Base-by-base conservation (phyloP, 306 rosid genomes). In the Lathyrus aphaca region DNA sequence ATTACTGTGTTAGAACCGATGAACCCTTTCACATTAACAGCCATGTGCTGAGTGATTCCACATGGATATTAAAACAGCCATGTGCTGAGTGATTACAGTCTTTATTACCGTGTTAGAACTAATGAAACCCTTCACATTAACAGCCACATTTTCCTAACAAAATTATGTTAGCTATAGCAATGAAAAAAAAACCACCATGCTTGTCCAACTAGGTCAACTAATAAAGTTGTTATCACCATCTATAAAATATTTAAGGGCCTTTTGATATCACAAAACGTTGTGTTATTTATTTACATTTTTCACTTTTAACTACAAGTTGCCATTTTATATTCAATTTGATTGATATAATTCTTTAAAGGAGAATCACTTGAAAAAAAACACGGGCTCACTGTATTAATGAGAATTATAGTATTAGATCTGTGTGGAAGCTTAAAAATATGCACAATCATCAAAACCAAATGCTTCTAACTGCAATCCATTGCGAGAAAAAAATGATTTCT, bases 41-140 rank as follows among this genome's bases (percentile, higher is more conserved):
- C 48, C 55, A 23, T 8, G 12, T 42, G 63, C 23, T 23, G 17
- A 66, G 16, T 66, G 72, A 50, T 67, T 59, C 7, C 3, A n/a
- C n/a, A n/a, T n/a, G n/a, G n/a, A n/a, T n/a, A n/a, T n/a, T n/a
- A n/a, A n/a, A 56, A 16, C 23, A 72, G 25, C 48, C 55, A 23
- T 8, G 12, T 42, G 63, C 23, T 23, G 17, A 66, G 16, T 66
- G 72, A 50, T 67, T 59, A 5, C 3, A 30, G 60, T 43, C 44
- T 51, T 21, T 29, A 30, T 30, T 58, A 42, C 15, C 53, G 35
- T 69, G 12, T 50, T 57, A 55, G n/a, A 71, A 44, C 40, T 2
- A 40, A 73, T 49, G 69, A 60, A n/a, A 58, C 64, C 59, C 67
- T 65, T 66, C 30, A 39, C 66, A 4, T 66, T 57, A 57, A 17